Percentiles rank a stretch among this genome's conserved stretches.
Conservation (phyloP, 2,329 filamentous ascomycete genomes). For the Epichloe gansuensis region DNA sequence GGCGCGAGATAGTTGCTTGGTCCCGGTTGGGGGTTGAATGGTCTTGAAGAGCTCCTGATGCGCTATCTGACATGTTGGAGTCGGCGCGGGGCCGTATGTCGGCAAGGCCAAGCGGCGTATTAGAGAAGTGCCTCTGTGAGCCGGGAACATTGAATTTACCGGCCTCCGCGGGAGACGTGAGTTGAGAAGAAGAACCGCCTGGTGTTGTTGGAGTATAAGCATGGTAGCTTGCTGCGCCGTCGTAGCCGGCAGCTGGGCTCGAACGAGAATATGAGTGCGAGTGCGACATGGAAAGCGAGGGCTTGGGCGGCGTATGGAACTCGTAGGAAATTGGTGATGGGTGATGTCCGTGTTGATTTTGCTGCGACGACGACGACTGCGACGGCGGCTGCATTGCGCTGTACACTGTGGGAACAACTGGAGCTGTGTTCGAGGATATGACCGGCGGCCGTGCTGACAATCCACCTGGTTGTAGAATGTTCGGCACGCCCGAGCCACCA, state of each 20-base stretch:
- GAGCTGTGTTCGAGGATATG: constrained; percentile 32
- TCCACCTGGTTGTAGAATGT: constrained; percentile 46
- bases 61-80: constrained; percentile 63
- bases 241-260: constrained; percentile 57
- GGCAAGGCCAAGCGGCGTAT: constrained; percentile 80
- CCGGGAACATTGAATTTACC: constrained; percentile 44
- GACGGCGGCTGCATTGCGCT: constrained; percentile 22
- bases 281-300: constrained; percentile 54
- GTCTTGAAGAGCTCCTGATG: constrained; percentile 53
- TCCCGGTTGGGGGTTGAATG: constrained; percentile 49
- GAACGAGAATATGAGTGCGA: constrained; percentile 73
- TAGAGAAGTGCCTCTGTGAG: constrained; percentile 54
- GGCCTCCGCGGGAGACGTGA: constrained; percentile 43
- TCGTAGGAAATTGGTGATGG: constrained; percentile 35
- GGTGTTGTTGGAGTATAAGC: constrained; percentile 55
- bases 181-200: constrained; percentile 48
- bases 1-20: constrained; percentile 91
- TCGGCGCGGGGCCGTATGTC: constrained; percentile 85
- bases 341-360: constrained; percentile 17
- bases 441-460: constrained; percentile 21
- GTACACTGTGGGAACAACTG: constrained; percentile 35
- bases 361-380: constrained; percentile 24
- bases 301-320: constrained; percentile 53
- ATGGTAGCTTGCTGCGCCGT: constrained; percentile 40
- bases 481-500: constrained; percentile 36